Percentiles rank a stretch among this genome's conserved stretches.
These are phyloP conservation scores for Calonectria pauciramosa DNA, from an alignment of 2,329 filamentous ascomycete genomes.

Conservation along the genomic window DNA sequence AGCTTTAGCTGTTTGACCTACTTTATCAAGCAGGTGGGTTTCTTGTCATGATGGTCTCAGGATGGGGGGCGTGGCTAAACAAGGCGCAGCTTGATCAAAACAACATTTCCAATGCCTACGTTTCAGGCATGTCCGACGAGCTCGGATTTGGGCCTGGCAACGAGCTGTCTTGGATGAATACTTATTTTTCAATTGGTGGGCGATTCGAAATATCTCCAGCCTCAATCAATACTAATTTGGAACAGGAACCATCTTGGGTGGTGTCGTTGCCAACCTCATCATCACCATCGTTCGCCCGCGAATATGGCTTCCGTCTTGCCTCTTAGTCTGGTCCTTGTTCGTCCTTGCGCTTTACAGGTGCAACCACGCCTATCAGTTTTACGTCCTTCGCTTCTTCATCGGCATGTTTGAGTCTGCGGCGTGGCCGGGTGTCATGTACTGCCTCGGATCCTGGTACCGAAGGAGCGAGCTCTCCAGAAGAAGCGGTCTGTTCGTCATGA, in stretches of 20 bases:
- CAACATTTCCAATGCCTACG: conserved; percentile 64
- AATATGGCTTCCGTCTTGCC: conserved; percentile 56
- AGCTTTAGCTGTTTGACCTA: conserved; percentile 56
- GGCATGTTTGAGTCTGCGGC: conserved; percentile 69
- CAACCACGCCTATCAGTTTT: conserved; percentile 54
- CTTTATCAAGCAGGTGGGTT: conserved; percentile 57
- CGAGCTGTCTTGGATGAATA: conserved; percentile 61
- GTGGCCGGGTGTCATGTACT: conserved; percentile 67
- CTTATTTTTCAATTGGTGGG: conserved; percentile 60
- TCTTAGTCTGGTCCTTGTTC: conserved; percentile 55
- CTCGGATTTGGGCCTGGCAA: conserved; percentile 57
- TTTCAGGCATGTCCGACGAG: conserved; percentile 62
- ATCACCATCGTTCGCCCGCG: conserved; percentile 59
- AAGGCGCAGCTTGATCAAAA: conserved; percentile 55
- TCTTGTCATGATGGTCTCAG: too few relatives aligned
- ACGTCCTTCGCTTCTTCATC: conserved; percentile 66
- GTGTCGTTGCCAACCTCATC: conserved; percentile 58
- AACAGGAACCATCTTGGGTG: conserved; percentile 56
- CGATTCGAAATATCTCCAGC: accelerated
- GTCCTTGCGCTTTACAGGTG: conserved; percentile 56
- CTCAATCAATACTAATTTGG: neutral
- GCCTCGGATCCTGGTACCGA: conserved; percentile 72
- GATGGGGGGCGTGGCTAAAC: conserved; percentile 15
- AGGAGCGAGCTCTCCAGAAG: conserved; percentile 69
- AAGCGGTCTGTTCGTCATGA: conserved; percentile 70